These are phyloP conservation scores for Cutaneotrichosporon arboriforme DNA, from an alignment of 1,284 basidiomycete genomes.

Conservation along the genomic window DNA sequence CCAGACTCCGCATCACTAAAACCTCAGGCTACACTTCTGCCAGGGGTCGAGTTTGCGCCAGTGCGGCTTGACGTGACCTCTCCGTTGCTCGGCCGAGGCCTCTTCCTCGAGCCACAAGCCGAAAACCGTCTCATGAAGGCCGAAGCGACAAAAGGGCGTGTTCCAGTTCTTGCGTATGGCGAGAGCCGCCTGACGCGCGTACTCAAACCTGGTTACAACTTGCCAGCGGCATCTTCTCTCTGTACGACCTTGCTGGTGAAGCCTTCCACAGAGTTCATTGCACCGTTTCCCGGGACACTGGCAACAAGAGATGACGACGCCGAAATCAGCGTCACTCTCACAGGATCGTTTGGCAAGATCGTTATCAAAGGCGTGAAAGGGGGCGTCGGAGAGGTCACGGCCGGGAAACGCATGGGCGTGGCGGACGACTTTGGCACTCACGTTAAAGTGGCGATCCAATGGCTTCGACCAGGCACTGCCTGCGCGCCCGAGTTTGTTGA, in stretches of 20 bases:
- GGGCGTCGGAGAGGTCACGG: not conserved
- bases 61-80: conserved; percentile 6
- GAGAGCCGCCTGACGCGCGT: conserved; percentile 5
- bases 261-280: not conserved
- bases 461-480: not conserved
- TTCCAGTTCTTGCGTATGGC: conserved; percentile 3
- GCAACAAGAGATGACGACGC: not conserved
- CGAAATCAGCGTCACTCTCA: not conserved
- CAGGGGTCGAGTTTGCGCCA: not conserved
- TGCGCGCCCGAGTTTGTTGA: not conserved
- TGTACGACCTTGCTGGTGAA: not conserved
- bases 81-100: conserved; percentile 5
- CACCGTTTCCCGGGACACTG: not conserved
- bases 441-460: not conserved
- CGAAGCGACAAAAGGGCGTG: not conserved
- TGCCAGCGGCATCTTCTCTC: not conserved
- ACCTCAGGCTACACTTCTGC: not conserved
- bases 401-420: not conserved
- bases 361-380: not conserved
- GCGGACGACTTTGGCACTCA: not conserved
- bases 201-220: not conserved
- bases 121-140: not conserved
- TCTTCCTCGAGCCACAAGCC: not conserved
- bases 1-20: not conserved
- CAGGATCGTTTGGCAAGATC: conserved; percentile 3